Evolutionary conservation across 768 basidiomycete genomes (phyloP).

Genomic region (Suillus occidentalis): DNA sequence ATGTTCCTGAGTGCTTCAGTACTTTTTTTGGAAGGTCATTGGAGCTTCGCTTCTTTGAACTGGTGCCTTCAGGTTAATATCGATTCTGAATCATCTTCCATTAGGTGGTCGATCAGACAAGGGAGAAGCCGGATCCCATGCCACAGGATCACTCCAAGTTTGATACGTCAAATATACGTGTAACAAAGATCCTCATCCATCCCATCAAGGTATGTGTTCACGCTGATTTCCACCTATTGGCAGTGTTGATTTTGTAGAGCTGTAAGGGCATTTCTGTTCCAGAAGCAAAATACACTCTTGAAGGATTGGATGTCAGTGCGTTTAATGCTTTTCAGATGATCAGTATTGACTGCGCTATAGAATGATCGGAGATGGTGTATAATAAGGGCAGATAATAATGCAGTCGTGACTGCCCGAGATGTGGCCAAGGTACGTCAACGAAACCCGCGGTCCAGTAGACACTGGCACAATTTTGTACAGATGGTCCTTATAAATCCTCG

Average conservation of each 20-base stretch:
- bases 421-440: constrained; percentile 48
- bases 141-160: constrained; percentile 21
- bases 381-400: constrained; percentile 52
- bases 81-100: neutral
- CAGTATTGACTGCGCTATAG: constrained; percentile 35
- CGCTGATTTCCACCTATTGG: neutral
- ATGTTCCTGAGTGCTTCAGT: neutral
- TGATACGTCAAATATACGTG: constrained; percentile 37
- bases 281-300: constrained; percentile 52
- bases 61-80: neutral
- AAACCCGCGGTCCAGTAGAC: neutral
- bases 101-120: neutral
- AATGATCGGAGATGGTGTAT: constrained; percentile 74
- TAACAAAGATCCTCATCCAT: constrained; percentile 62
- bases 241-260: constrained; percentile 45
- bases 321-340: neutral
- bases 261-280: constrained; percentile 67
- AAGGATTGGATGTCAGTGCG: constrained; percentile 62
- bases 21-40: neutral
- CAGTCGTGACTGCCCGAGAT: constrained; percentile 68
- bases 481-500: constrained; percentile 66
- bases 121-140: neutral
- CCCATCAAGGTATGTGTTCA: constrained; percentile 57
- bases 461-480: constrained; percentile 32
- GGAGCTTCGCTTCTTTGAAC: neutral